A percentile compares a stretch with the other conserved stretches of the same genome.
Conservation (phyloP, 225 moss, liverwort and hornwort genomes). For the Polytrichum formosum region DNA sequence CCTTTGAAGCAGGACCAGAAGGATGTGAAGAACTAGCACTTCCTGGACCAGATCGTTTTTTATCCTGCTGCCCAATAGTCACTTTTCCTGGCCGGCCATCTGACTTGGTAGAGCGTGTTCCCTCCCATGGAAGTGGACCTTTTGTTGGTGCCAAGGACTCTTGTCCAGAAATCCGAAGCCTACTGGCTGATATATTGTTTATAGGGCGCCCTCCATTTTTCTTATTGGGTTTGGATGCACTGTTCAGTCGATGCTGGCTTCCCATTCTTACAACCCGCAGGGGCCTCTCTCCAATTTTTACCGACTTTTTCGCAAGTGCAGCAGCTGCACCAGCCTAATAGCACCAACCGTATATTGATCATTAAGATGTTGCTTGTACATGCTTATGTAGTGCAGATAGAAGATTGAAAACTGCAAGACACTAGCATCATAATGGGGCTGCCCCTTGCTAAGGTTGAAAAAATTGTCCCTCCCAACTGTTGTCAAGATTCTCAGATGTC, state of each 20-base stretch:
- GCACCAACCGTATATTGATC: background rate
- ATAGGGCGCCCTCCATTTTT: conserved; percentile 10
- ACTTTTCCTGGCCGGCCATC: conserved; percentile 73
- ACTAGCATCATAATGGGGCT: too few relatives aligned
- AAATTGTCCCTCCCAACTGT: too few relatives aligned
- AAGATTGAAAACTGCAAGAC: background rate
- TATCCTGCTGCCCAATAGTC: conserved; percentile 24
- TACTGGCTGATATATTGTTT: conserved; percentile 11
- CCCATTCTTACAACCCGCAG: conserved; percentile 79
- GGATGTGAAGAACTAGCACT: conserved; percentile 29
- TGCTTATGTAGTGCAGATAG: background rate
- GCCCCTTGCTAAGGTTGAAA: too few relatives aligned
- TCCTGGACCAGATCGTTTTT: conserved; percentile 22
- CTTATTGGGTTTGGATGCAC: conserved; percentile 8
- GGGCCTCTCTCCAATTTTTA: conserved; percentile 63
- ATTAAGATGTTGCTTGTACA: too few relatives aligned
- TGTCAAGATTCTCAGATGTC: too few relatives aligned
- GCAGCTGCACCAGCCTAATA: conserved; percentile 70
- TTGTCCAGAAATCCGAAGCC: conserved; percentile 31
- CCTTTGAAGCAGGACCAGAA: conserved; percentile 38
- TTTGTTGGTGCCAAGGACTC: conserved; percentile 20
- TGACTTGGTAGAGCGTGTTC: conserved; percentile 63
- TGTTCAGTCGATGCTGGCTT: conserved; percentile 33
- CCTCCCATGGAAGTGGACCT: conserved; percentile 77
- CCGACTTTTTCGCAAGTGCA: conserved; percentile 62